Evolutionary conservation across 345 rosid species (phyloP), one percentile per base, ranked within the genome.

Genomic region (Pseudoturritis turrita): DNA sequence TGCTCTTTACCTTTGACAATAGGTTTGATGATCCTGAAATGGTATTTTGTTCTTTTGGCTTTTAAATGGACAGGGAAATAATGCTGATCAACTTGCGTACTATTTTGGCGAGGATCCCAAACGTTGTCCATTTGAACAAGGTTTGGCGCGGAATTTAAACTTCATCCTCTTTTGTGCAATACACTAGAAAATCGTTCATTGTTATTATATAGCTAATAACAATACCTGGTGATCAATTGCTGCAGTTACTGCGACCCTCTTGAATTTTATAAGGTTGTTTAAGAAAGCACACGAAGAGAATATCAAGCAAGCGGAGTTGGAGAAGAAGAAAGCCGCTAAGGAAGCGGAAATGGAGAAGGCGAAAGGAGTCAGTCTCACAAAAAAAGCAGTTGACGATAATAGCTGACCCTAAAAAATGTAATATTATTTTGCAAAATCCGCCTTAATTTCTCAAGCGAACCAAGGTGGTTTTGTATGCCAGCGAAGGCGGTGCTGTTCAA

Each of bases 41-140:
- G 47, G n/a, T 53, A 21, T 21, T 45, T 35, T 63, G n/a, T 23
- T 28, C 17, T 63, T 47, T 47, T 29, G 46, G 23, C 46, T 39
- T 26, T 65, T 40, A 47, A 65, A 64, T 81, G 78, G 67, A 71
- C 89, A 96, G 99, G 99, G 98, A 68, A 87, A 90, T 74, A 92
- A 92, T 81, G 99, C 99, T 45, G 97, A 96, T 87, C 95, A 92
- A 67, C 98, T 96, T 78, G 98, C 90, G 14, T 79, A 83, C 59
- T 96, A 96, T 65, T 96, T 96, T 72, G 91, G 92, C 6, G 99
- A 96, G 87, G 99, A 96, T 84, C 99, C 99, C 13, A 89, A 87
- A 19, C 89, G 92, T 22, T 92, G 87, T 75, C 99, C 96, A 2
- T 92, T 92, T 84, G 99, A 96, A 79, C 99, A 96, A 92, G 99